Conservation (phyloP, 2,329 filamentous ascomycete genomes). For the Pseudogymnoascus sp. region DNA sequence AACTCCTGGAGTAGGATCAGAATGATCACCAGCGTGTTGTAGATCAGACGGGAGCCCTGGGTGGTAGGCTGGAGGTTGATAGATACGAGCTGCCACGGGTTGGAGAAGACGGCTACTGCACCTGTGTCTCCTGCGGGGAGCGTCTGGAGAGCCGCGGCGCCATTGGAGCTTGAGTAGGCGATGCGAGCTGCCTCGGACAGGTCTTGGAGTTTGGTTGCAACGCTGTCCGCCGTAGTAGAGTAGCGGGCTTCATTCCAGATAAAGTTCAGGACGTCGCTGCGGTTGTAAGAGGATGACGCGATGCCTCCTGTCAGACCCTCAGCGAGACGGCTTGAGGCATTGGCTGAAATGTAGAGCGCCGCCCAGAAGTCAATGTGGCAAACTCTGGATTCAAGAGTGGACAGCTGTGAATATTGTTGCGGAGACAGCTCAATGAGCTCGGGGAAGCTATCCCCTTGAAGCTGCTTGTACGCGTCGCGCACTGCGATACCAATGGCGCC, state of each 20-base stretch:
- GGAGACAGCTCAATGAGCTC: slow-evolving; percentile 25
- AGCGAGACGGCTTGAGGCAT: slow-evolving; percentile 27
- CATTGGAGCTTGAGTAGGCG: slow-evolving; percentile 22
- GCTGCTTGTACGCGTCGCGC: slow-evolving; percentile 25
- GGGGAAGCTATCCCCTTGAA: slow-evolving; percentile 28
- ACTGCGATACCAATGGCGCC: slow-evolving; percentile 32
- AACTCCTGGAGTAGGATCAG: slow-evolving; percentile 29
- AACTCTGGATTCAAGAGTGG: background rate
- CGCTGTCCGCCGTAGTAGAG: slow-evolving; percentile 24
- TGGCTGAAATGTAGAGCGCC: slow-evolving; percentile 28
- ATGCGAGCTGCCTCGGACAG: slow-evolving; percentile 21
- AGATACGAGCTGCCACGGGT: slow-evolving; percentile 27
- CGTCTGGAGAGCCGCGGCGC: slow-evolving; percentile 14
- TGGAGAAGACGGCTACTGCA: slow-evolving; percentile 27
- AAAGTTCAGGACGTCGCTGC: slow-evolving; percentile 27
- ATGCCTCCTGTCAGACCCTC: slow-evolving; percentile 23
- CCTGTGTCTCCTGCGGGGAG: slow-evolving; percentile 20
- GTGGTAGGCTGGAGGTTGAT: slow-evolving; percentile 27
- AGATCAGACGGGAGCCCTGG: slow-evolving; percentile 29
- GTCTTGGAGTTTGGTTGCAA: slow-evolving; percentile 26
- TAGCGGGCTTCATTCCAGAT: slow-evolving; percentile 33
- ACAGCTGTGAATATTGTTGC: slow-evolving; percentile 20
- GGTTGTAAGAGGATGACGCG: slow-evolving; percentile 25
- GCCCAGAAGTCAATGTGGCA: slow-evolving; percentile 33
- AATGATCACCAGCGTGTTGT: slow-evolving; percentile 35